Base-by-base conservation (phyloP, 331 rosid species). In the Pyrus hybrid region DNA sequence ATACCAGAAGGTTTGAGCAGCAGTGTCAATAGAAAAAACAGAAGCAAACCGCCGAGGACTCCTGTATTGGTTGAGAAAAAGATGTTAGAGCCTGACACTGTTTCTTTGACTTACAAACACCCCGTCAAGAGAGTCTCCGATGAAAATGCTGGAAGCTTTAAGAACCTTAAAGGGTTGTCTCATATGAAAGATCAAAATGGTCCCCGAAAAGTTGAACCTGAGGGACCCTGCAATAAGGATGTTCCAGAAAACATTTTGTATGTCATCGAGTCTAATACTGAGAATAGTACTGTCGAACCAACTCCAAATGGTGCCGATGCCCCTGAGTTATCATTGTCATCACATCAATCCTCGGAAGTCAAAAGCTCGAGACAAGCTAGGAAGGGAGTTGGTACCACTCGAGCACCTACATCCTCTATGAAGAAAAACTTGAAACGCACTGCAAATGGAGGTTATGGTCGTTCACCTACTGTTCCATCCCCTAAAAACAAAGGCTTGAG, bases 191-290 rank as follows among this genome's bases (percentile, higher is more conserved):
- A 37, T 75, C 82, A 21, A 64, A 80, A 72, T 25, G 73, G 72
- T 62, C 74, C 37, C 22, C 63, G 65, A 67, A 71, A 80, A 74
- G 43, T 54, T 71, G 81, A 82, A 78, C 70, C 71, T 72, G 77
- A 75, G 73, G 75, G 78, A 58, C 25, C 67, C 20, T 69, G 49
- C 77, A 64, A 45, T 62, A 89, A 73, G 74, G 85, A 76, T 71
- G 49, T 70, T 56, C 83, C 79, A 60, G 95, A 82, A 75, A 82
- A 84, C 66, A 64, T 77, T 71, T 51, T 84, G 79, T 73, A 86
- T 23, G 80, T 84, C 80, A 76, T 83, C 43, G 91, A 87, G 68
- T 83, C 93, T 53, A 77, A 68, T 71, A 18, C 81, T 13, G 80
- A 78, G 85, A 81, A 75, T 54, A 77, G 47, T 81, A 68, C 78